These are phyloP conservation scores for Avena eriantha DNA, from an alignment of 176 grass and related monocot species.

Conservation along the genomic window DNA sequence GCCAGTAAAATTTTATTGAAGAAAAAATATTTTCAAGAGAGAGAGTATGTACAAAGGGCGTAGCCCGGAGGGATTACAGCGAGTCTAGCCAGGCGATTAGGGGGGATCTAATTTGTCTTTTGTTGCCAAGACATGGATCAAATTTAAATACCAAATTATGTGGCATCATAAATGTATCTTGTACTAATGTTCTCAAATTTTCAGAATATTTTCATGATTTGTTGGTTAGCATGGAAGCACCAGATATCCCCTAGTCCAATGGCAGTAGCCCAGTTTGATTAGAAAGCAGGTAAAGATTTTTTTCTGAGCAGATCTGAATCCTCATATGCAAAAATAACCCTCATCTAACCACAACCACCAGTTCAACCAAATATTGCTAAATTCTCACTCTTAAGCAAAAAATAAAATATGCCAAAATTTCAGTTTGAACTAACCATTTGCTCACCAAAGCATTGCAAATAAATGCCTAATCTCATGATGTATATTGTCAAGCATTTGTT, in stretches of 20 bases:
- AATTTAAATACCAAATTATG: slow-evolving; percentile 13
- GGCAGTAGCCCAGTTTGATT: not conserved
- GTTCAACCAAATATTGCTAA: not conserved
- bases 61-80: too few relatives aligned
- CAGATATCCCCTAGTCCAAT: not conserved
- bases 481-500: not conserved
- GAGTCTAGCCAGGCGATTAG: too few relatives aligned
- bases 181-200: not conserved
- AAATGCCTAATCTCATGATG: not conserved
- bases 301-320: not conserved
- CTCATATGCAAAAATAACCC: not conserved
- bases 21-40: too few relatives aligned
- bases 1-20: too few relatives aligned
- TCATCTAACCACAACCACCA: not conserved
- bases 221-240: slow-evolving; percentile 3
- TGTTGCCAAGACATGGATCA: not conserved
- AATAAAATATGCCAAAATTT: not conserved
- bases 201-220: not conserved
- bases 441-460: not conserved
- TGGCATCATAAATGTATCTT: slow-evolving; percentile 9
- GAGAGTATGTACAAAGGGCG: too few relatives aligned
- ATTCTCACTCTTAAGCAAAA: not conserved
- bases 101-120: not conserved
- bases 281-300: not conserved
- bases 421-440: not conserved